Conservation (phyloP, 257 asterid genomes). For the Henckelia pumila region DNA sequence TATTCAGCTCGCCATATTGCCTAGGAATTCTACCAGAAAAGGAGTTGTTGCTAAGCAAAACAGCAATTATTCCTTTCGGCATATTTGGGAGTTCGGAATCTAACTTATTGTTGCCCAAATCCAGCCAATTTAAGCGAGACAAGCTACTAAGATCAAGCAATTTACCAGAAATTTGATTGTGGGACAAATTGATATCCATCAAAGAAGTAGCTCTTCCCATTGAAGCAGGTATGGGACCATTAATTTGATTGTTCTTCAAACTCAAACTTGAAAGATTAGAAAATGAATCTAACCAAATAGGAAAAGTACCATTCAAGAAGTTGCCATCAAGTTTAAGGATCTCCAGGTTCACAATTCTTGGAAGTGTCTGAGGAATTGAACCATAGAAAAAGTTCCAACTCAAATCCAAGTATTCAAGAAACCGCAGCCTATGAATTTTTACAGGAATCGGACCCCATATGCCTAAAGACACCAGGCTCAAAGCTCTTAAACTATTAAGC, state of each 20-base stretch:
- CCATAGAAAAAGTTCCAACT: conserved; percentile 62
- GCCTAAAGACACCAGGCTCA: conserved; percentile 57
- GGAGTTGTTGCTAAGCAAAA: conserved; percentile 45
- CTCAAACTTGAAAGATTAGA: conserved; percentile 52
- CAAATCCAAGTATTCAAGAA: conserved; percentile 51
- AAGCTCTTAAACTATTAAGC: conserved; percentile 43
- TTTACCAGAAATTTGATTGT: conserved; percentile 44
- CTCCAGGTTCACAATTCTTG: conserved; percentile 45
- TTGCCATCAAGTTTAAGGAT: conserved; percentile 56
- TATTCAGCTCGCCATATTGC: conserved; percentile 35
- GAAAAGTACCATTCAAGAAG: conserved; percentile 52
- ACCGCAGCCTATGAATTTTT: conserved; percentile 49
- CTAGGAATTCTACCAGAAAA: conserved; percentile 53
- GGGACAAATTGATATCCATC: conserved; percentile 43
- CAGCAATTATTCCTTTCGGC: conserved; percentile 37
- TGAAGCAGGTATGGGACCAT: conserved; percentile 46
- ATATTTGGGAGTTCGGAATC: conserved; percentile 42
- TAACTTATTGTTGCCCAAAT: conserved; percentile 50
- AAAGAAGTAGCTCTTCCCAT: conserved; percentile 29
- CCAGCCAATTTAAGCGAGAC: conserved; percentile 38
- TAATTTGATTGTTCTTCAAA: conserved; percentile 42
- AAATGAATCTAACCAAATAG: conserved; percentile 43
- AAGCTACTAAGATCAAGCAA: conserved; percentile 45
- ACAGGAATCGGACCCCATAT: conserved; percentile 65
- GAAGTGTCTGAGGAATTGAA: conserved; percentile 41